Evolutionary conservation across 805 yeast species (phyloP).

Genomic region (Saccharomycopsis olivae): DNA sequence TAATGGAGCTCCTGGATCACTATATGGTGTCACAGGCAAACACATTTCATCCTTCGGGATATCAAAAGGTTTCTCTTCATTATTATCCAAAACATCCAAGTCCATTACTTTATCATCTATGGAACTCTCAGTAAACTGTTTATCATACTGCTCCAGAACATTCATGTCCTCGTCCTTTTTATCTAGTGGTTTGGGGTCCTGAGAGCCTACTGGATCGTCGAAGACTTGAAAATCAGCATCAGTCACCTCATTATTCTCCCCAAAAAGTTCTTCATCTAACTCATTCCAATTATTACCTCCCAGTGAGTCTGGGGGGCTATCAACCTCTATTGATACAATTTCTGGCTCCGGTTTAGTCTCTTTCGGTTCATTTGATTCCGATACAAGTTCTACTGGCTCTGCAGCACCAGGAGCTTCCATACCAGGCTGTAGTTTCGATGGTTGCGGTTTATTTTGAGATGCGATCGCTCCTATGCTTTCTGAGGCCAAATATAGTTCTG

Average conservation of each 20-base stretch:
- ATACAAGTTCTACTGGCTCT: background rate
- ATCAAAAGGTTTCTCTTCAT: constrained; percentile 25
- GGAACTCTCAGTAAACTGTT: background rate
- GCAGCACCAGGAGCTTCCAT: background rate
- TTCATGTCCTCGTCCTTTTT: background rate
- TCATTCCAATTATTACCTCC: constrained; percentile 22
- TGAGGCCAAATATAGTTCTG: constrained; percentile 8
- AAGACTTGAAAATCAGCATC: constrained; percentile 24
- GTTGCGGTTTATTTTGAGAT: background rate
- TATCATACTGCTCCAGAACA: background rate
- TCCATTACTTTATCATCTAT: background rate
- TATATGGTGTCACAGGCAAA: constrained; percentile 36
- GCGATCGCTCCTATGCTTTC: background rate
- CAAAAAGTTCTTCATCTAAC: constrained; percentile 26
- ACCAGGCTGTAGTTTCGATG: background rate
- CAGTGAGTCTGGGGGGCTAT: background rate
- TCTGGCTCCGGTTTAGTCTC: no score
- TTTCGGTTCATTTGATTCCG: background rate
- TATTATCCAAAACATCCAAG: background rate
- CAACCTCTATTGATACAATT: constrained; percentile 2
- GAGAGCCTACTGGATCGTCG: no score
- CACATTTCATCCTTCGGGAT: constrained; percentile 54
- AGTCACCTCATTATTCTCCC: constrained; percentile 22
- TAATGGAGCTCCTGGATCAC: constrained; percentile 78
- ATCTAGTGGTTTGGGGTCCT: background rate